Evolutionary conservation across 1,139 yeast genomes (phyloP).

Genomic region (Tardiomyces depauwii): DNA sequence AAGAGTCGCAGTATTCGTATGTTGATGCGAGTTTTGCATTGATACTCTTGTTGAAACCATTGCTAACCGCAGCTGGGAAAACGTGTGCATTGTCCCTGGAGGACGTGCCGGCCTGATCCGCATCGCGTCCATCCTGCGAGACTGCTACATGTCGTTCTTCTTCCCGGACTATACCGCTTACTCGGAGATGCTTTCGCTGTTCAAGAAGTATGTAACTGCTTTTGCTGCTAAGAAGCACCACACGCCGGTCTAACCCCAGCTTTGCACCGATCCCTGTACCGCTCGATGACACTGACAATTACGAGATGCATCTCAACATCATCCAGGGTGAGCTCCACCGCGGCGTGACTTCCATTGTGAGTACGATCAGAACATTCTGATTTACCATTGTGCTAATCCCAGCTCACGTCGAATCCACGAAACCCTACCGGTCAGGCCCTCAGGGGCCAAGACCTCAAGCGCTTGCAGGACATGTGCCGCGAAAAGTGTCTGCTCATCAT

Average conservation of each 20-base stretch:
- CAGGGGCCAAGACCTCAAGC: conserved; percentile 39
- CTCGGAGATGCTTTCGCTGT: conserved; percentile 59
- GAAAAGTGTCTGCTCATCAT: conserved; percentile 47
- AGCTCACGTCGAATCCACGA: conserved; percentile 53
- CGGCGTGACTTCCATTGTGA: conserved; percentile 44
- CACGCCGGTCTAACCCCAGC: conserved; percentile 1
- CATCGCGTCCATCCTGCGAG: conserved; percentile 53
- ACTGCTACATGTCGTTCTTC: conserved; percentile 51
- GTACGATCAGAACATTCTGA: background rate
- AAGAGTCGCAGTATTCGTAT: conserved; percentile 46
- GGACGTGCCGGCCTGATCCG: conserved; percentile 61
- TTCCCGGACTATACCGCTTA: conserved; percentile 63
- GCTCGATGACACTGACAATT: conserved; percentile 47
- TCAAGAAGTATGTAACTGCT: conserved; percentile 33
- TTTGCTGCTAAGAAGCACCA: background rate
- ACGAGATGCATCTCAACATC: conserved; percentile 46
- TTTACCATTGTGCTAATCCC: conserved; percentile 1
- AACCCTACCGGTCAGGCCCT: conserved; percentile 57
- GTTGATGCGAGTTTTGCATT: background rate
- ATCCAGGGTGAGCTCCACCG: conserved; percentile 45
- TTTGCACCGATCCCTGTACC: conserved; percentile 63
- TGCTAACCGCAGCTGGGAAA: conserved; percentile 23
- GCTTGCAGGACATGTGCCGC: conserved; percentile 47
- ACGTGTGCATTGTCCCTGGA: conserved; percentile 60
- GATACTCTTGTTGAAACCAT: background rate